Base-by-base conservation (phyloP, 2,329 filamentous ascomycete species). In the Orbilia quercus region DNA sequence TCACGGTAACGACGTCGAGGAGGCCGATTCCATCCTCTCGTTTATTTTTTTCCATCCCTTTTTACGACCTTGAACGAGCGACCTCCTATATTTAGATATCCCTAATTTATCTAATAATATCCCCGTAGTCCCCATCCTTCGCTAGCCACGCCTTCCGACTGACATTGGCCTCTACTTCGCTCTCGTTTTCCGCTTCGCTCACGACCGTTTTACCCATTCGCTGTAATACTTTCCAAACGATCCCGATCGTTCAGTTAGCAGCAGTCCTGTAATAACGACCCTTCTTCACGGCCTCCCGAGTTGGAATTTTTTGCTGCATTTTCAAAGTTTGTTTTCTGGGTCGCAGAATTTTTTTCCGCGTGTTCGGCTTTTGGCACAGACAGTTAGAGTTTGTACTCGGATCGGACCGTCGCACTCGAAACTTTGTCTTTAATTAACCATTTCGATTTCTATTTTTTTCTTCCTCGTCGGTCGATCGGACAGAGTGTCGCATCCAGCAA, bases 181-280 rank as follows among this genome's bases (percentile, higher is more conserved):
- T 66, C 62, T 54, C 38, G 28, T 40, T 53, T n/a, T 18, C 42
- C 38, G 14, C 28, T 48, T 38, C 57, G 57, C 44, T 62, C 58
- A 25, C 42, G 55, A 44, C 58, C 22, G 25, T 16, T 42, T 58
- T 18, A 31, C 51, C 51, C 31, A 23, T 54, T 54, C 51, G 31
- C 36, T 44, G 12, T 48, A 36, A 38, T 31, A 4, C 28, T 31
- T 31, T 4, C 9, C 28, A 9, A 31, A 31, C n/a, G n/a, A n/a
- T 5, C 28, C 28, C 55, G 22, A 57, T 59, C 40, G 55, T 48
- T 59, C 38, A 20, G 22, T 57, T 44, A 57, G 42, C 55, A 40
- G 34, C 42, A 23, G n/a, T 47, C 22, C 18, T 36, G 40, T 18
- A 44, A 50, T 40, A 12, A 55, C 47, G 54, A 59, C 45, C 44